Percentiles rank a stretch among this genome's conserved stretches.
Evolutionary conservation across 2,329 filamentous ascomycete genomes (phyloP).

Genomic region (Aureobasidium zeae): DNA sequence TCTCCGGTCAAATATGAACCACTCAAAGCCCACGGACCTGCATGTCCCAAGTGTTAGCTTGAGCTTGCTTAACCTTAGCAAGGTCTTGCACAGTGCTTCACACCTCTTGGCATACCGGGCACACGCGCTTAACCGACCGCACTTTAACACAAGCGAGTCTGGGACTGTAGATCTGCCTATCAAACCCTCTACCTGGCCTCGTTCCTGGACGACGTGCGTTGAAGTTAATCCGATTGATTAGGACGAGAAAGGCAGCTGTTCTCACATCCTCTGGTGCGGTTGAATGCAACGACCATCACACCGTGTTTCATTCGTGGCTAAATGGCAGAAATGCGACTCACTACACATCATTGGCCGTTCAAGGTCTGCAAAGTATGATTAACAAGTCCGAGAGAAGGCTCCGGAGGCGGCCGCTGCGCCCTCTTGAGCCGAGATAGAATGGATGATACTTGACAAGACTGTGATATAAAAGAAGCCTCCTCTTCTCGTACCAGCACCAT

Average conservation of each 20-base stretch:
- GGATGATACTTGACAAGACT: neutral
- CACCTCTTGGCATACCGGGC: neutral
- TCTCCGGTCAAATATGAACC: too few species aligned
- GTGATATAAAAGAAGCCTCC: slow-evolving; percentile 1
- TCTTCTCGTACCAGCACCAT: neutral
- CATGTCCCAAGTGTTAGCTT: slow-evolving; percentile 1
- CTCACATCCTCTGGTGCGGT: too few species aligned
- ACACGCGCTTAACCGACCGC: slow-evolving; percentile 1
- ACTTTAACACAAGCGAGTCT: slow-evolving; percentile 6
- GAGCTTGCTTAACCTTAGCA: slow-evolving; percentile 6
- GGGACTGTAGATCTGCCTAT: slow-evolving; percentile 11
- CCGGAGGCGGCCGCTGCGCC: neutral
- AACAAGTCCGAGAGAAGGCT: neutral
- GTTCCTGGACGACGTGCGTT: neutral
- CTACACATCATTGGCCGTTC: slow-evolving; percentile 11
- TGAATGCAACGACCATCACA: neutral
- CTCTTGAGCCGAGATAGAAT: slow-evolving; percentile 1
- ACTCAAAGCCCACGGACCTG: slow-evolving; percentile 3
- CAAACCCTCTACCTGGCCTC: slow-evolving; percentile 2
- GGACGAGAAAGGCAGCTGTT: slow-evolving; percentile 13
- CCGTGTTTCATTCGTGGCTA: slow-evolving; percentile 1
- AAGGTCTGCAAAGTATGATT: neutral
- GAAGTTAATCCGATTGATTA: slow-evolving; percentile 12
- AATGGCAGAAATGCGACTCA: neutral
- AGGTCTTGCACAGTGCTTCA: slow-evolving; percentile 4